Evolutionary conservation across 192 early-diverging fungal species (phyloP), one percentile per base, ranked within the genome.

Genomic region (Coemansia erecta): DNA sequence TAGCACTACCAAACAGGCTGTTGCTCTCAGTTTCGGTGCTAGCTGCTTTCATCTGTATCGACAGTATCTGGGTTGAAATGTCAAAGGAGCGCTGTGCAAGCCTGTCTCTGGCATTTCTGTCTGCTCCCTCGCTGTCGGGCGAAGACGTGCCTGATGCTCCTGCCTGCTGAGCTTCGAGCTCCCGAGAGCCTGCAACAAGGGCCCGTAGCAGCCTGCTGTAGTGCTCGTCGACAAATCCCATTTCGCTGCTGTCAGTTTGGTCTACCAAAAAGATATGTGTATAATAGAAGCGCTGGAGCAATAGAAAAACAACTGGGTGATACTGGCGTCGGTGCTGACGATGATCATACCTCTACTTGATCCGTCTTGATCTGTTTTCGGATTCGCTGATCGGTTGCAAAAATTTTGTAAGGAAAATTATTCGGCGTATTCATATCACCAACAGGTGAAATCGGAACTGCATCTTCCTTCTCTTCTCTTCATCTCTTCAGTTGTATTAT

Each of bases 191-290:
- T 4, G 37, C 15, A 8, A 60, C 69, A 8, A 81, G 60, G 0
- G 68, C 23, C 51, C 54, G 57, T 15, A 81, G 57, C 26, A 81
- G 58, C 8, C 49, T 56, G 40, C 45, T 47, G 56, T 75, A 81
- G 35, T 81, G 78, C 40, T 81, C 72, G 60, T 70, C 69, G 3
- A 72, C 69, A 64, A 81, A 75, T 47, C 60, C 64, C 78, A 81
- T 81, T 70, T 55, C 21, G 0, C n/a, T 21, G 22, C 18, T 14
- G 21, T 10, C 17, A 39, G 9, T 39, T 9, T 37, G 31, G 9
- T 18, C 33, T 22, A 47, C 14, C 1, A 45, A 44, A 33, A 40
- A 45, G 10, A 41, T 33, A 15, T 45, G 11, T n/a, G n/a, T 42
- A 1, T 19, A 56, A 42, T 11, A 17, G 19, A 24, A 41, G 2